phyloP scores from a whole-genome alignment of 1,139 yeast genomes.

The Fermentozyma sake region DNA sequence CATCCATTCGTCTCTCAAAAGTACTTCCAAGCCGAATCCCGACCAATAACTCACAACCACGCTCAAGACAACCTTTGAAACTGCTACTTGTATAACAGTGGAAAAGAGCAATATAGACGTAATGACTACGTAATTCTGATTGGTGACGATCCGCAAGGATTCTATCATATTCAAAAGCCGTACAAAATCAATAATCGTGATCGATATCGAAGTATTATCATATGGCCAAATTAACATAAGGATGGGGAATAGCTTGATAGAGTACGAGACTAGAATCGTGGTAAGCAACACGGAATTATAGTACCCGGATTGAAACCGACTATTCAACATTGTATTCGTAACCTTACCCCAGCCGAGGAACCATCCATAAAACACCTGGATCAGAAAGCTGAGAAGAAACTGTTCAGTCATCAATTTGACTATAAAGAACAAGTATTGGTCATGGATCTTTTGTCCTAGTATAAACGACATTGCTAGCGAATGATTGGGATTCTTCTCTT shows the following conservation, averaged over 20 bases:
- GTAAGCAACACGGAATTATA: conserved; percentile 46
- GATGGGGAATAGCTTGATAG: conserved; percentile 84
- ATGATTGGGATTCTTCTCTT: conserved; percentile 52
- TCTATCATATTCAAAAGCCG: conserved; percentile 53
- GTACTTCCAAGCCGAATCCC: conserved; percentile 3
- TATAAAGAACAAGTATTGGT: conserved; percentile 68
- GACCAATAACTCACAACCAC: conserved; percentile 7
- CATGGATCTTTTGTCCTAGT: conserved; percentile 39
- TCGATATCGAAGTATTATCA: conserved; percentile 63
- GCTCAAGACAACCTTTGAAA: conserved; percentile 7
- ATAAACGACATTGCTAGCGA: conserved; percentile 27
- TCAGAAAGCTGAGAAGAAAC: conserved; percentile 43
- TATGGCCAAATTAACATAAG: conserved; percentile 96
- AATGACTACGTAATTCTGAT: conserved; percentile 35
- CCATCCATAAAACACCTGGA: conserved; percentile 39
- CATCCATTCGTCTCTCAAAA: conserved; percentile 3
- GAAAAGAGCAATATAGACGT: conserved; percentile 13
- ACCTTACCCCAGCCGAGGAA: conserved; percentile 28
- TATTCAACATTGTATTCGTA: conserved; percentile 16
- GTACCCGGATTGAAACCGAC: conserved; percentile 19
- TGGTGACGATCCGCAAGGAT: conserved; percentile 55
- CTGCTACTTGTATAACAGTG: conserved; percentile 5
- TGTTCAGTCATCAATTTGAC: conserved; percentile 60
- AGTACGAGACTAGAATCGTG: conserved; percentile 69
- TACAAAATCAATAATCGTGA: conserved; percentile 54